Evolutionary conservation across 805 yeast genomes (phyloP).

Genomic region (Candida broadrunensis): DNA sequence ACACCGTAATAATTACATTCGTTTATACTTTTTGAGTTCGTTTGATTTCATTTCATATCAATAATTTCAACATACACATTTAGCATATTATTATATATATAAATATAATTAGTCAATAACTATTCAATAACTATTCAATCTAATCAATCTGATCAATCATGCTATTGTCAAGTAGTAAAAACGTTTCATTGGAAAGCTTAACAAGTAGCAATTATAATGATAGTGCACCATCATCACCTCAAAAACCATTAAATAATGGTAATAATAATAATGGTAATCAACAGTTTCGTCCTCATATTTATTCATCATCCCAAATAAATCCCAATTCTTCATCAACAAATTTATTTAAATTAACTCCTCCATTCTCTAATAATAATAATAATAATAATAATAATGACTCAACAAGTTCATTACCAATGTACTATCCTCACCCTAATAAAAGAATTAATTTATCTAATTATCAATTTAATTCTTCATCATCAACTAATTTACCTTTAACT

Average conservation of each 20-base stretch:
- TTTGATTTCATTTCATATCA: too few species aligned
- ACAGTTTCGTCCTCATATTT: neutral
- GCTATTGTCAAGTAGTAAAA: neutral
- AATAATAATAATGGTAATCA: neutral
- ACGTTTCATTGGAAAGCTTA: neutral
- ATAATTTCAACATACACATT: too few species aligned
- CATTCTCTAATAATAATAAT: too few species aligned
- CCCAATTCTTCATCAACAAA: slow-evolving; percentile 37
- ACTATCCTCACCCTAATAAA: slow-evolving; percentile 1
- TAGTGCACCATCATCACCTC: neutral
- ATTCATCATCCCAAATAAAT: slow-evolving; percentile 18
- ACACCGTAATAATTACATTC: too few species aligned
- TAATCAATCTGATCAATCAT: too few species aligned
- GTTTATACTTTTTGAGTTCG: too few species aligned
- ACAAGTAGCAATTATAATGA: neutral
- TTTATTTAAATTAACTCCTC: slow-evolving; percentile 16
- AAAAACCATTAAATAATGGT: neutral
- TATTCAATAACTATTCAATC: too few species aligned
- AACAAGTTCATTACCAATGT: neutral
- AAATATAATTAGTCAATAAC: too few species aligned
- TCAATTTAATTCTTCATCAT: slow-evolving; percentile 7
- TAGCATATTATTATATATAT: too few species aligned
- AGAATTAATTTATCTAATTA: slow-evolving; percentile 5
- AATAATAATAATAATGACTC: neutral
- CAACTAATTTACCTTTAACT: slow-evolving; percentile 1